Evolutionary conservation across 192 early-diverging fungal species (phyloP).

Genomic region (Backusella circina): DNA sequence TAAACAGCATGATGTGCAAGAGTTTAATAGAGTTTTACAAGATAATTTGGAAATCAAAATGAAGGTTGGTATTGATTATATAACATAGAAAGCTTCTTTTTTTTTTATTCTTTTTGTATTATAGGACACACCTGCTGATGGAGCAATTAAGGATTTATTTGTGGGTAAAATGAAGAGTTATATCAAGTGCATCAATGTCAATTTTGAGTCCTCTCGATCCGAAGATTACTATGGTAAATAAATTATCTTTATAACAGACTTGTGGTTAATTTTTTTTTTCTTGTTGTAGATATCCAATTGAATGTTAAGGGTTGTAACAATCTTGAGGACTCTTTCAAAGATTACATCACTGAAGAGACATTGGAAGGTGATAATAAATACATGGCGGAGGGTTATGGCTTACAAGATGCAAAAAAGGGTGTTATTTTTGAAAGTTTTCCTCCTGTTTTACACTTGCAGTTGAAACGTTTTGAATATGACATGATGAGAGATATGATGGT

Average conservation of each 20-base stretch:
- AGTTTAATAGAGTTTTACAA: conserved; percentile 95
- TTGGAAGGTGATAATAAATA: conserved; percentile 98
- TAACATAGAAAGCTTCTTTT: too few species aligned
- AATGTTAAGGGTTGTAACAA: conserved; percentile 94
- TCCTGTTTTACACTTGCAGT: conserved; percentile 91
- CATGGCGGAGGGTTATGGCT: conserved; percentile 86
- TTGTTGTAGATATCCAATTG: conserved; percentile 83
- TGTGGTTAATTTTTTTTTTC: neutral
- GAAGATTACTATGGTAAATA: conserved; percentile 88
- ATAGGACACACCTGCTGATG: conserved; percentile 87
- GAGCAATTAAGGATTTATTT: conserved; percentile 89
- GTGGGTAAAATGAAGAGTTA: conserved; percentile 97
- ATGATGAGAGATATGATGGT: conserved; percentile 84
- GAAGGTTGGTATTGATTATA: conserved; percentile 71
- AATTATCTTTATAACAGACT: neutral
- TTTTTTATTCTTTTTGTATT: neutral
- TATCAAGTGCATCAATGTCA: conserved; percentile 92
- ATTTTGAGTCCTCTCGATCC: conserved; percentile 90
- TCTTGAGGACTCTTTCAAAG: conserved; percentile 84
- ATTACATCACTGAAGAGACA: conserved; percentile 88
- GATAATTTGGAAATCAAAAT: conserved; percentile 97
- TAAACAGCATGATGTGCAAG: conserved; percentile 98
- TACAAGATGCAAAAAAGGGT: conserved; percentile 95
- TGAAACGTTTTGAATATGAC: conserved; percentile 99
- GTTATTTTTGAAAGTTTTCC: conserved; percentile 93